Evolutionary conservation across 2,329 filamentous ascomycete genomes (phyloP), one percentile per base, ranked within the genome.

Genomic region (Sclerotinia borealis): DNA sequence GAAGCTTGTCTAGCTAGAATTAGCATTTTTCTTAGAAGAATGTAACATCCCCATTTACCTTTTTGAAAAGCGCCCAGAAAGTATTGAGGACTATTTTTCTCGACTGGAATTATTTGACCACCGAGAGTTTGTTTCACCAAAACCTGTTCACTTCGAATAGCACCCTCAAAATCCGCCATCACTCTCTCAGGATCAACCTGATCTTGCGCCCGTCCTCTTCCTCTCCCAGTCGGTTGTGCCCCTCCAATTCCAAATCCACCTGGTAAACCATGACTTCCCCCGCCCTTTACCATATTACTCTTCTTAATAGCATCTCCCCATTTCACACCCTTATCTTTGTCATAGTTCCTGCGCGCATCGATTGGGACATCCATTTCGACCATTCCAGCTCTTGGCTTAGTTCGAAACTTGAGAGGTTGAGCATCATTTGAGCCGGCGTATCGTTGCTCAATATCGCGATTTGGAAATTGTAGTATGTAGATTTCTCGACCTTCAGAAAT

Each of bases 51-150:
- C 19, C 17, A 80, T 86, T 70, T 76, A 93, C 91, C 85, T 59
- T 88, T 88, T 73, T 89, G 85, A 74, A 98, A 97, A n/a, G 92
- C 89, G 34, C 92, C 95, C 56, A 97, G 83, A 87, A 97, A 96
- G 78, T 96, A 96, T 68, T 91, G 67, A 39, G 73, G 73, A 39
- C 68, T 71, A 6, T 68, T 88, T 27, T 89, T 88, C 67, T 88
- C 84, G 67, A 87, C 85, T 3, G 86, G 80, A 47, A 85, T 83
- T 15, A 87, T 87, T 75, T 93, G 88, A 0, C 95, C 95, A 51
- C 92, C 93, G 27, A 96, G 81, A 0, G 92, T 96, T 79, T 96
- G 92, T 65, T 86, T 89, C 56, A 86, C 82, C 73, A 97, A 78
- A 4, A 96, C 87, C 68, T 87, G 86, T 61, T 88, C 88, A 70